Conservation (phyloP, 176 grass and related monocot genomes). For the Hordeum marinum region DNA sequence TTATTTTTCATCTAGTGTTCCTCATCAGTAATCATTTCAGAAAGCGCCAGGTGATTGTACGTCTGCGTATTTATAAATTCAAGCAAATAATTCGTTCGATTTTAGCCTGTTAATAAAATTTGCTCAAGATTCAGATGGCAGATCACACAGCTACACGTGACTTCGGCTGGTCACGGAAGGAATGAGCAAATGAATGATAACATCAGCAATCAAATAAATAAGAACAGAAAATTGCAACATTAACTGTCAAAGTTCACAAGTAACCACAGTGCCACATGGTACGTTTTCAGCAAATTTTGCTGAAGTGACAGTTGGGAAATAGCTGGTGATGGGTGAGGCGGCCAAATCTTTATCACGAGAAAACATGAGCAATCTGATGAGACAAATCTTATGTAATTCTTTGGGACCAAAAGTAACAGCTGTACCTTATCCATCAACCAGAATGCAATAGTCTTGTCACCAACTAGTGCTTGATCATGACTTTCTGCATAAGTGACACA, state of each 20-base stretch:
- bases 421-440: conserved; percentile 85
- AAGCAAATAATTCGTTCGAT: not conserved
- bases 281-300: not conserved
- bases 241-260: conserved; percentile 12
- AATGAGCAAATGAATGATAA: not conserved
- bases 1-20: too few relatives aligned
- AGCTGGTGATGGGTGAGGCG: not conserved
- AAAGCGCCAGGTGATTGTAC: not conserved
- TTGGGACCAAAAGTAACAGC: conserved; percentile 2
- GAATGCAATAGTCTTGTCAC: conserved; percentile 98
- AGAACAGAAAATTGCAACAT: not conserved
- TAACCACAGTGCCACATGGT: not conserved
- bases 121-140: not conserved
- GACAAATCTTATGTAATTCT: not conserved
- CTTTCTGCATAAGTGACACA: conserved; percentile 96
- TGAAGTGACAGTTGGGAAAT: not conserved
- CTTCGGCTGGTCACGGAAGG: not conserved
- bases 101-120: not conserved
- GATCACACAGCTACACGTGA: not conserved
- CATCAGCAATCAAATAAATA: not conserved
- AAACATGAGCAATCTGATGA: conserved; percentile 16
- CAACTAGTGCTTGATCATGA: conserved; percentile 97
- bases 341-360: not conserved
- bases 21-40: not conserved
- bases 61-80: not conserved